Conservation (phyloP, 768 basidiomycete genomes). For the Tricholoma bakamatsutake region DNA sequence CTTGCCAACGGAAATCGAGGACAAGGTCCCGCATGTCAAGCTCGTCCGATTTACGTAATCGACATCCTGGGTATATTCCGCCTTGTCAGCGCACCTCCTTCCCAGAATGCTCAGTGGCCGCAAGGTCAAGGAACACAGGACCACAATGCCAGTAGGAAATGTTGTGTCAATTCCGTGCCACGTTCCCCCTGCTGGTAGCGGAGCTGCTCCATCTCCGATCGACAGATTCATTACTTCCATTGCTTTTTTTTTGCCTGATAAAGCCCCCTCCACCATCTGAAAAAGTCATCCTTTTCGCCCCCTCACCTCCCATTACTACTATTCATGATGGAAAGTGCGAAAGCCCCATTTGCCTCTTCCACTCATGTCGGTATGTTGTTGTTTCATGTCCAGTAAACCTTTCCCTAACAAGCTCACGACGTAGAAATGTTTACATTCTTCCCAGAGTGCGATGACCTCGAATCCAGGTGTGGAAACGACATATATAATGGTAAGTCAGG, state of each 20-base stretch:
- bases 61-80: conserved; percentile 7
- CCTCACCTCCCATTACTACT: neutral
- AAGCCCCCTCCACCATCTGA: neutral
- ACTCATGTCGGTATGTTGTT: neutral
- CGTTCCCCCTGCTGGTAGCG: conserved; percentile 5
- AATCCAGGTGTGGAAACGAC: neutral
- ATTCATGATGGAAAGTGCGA: neutral
- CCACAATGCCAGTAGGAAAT: neutral
- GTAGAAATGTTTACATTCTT: neutral
- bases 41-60: conserved; percentile 17
- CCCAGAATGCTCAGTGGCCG: neutral
- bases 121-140: neutral
- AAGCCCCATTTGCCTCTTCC: neutral
- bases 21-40: conserved; percentile 1
- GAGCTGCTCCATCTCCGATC: conserved; percentile 7
- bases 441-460: neutral
- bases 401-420: neutral
- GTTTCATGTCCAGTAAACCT: neutral
- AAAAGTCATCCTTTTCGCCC: neutral
- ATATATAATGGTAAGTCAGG: neutral
- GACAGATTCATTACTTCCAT: neutral
- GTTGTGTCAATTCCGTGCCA: neutral
- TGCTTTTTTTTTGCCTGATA: neutral
- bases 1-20: conserved; percentile 1
- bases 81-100: neutral